These are phyloP conservation scores for Talaromyces rugulosus DNA, from an alignment of 2,329 filamentous ascomycete genomes.

Conservation along the genomic window DNA sequence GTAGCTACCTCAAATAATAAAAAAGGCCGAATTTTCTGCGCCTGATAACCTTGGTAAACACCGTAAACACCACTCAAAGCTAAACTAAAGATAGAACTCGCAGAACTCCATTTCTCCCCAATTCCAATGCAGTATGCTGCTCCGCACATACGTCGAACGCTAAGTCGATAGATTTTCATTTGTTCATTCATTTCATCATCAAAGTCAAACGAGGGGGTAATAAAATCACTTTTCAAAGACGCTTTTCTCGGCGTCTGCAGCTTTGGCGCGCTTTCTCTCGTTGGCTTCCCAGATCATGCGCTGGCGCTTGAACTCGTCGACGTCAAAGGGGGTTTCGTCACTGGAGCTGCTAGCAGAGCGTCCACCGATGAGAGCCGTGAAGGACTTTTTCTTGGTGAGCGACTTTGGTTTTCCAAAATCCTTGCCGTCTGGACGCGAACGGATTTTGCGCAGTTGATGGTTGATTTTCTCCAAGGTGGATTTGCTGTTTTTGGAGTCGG, in stretches of 20 bases:
- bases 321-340: conserved; percentile 42
- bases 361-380: conserved; percentile 47
- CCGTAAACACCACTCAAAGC: background rate
- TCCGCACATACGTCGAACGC: background rate
- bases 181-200: background rate
- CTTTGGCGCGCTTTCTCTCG: conserved; percentile 23
- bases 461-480: conserved; percentile 54
- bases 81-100: background rate
- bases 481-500: conserved; percentile 18
- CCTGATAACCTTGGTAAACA: background rate
- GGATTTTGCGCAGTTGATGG: conserved; percentile 52
- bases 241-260: background rate
- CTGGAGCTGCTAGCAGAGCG: conserved; percentile 29
- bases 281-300: conserved; percentile 45
- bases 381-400: conserved; percentile 48
- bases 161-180: conserved; percentile 2
- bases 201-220: background rate
- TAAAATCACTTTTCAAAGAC: background rate
- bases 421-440: conserved; percentile 10
- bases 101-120: conserved; percentile 6
- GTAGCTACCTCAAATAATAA: background rate
- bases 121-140: conserved; percentile 6
- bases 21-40: background rate
- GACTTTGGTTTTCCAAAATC: conserved; percentile 24
- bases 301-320: conserved; percentile 46